Evolutionary conservation across 345 rosid species (phyloP).

Genomic region (Raphanus sativus): DNA sequence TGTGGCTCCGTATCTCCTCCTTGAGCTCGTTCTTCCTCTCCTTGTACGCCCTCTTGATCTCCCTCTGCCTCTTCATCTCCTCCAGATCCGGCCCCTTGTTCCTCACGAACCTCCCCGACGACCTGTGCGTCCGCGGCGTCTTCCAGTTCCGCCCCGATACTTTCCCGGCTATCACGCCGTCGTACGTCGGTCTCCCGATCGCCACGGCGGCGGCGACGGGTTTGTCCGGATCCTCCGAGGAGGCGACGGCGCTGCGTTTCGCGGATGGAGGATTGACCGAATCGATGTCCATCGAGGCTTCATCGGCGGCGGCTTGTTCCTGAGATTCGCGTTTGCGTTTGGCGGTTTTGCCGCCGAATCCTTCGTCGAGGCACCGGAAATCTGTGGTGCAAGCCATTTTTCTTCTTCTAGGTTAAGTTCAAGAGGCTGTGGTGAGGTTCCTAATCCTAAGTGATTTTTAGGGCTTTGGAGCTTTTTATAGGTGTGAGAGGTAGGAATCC

Average conservation of each 20-base stretch:
- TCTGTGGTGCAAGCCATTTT: constrained; percentile 90
- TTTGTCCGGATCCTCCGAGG: constrained; percentile 64
- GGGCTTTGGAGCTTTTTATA: constrained; percentile 28
- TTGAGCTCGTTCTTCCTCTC: constrained; percentile 78
- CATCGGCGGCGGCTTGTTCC: constrained; percentile 37
- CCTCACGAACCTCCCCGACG: constrained; percentile 73
- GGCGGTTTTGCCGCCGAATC: constrained; percentile 92
- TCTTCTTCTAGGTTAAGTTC: neutral
- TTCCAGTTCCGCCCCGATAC: constrained; percentile 91
- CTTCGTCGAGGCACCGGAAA: constrained; percentile 84
- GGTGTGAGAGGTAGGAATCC: neutral
- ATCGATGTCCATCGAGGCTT: constrained; percentile 60
- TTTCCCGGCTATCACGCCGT: constrained; percentile 91
- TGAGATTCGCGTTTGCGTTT: constrained; percentile 68
- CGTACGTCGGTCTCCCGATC: constrained; percentile 69
- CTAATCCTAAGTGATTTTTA: neutral
- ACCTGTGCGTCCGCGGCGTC: constrained; percentile 59
- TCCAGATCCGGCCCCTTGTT: constrained; percentile 52
- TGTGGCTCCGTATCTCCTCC: constrained; percentile 77
- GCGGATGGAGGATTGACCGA: constrained; percentile 51
- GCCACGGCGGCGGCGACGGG: constrained; percentile 42
- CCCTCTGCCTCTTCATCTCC: constrained; percentile 70
- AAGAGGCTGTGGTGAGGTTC: neutral
- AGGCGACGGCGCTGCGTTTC: constrained; percentile 74
- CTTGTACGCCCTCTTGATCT: constrained; percentile 73